Evolutionary conservation across 2,329 filamentous ascomycete genomes (phyloP), one percentile per base, ranked within the genome.

Genomic region (Fusarium guadeloupense): DNA sequence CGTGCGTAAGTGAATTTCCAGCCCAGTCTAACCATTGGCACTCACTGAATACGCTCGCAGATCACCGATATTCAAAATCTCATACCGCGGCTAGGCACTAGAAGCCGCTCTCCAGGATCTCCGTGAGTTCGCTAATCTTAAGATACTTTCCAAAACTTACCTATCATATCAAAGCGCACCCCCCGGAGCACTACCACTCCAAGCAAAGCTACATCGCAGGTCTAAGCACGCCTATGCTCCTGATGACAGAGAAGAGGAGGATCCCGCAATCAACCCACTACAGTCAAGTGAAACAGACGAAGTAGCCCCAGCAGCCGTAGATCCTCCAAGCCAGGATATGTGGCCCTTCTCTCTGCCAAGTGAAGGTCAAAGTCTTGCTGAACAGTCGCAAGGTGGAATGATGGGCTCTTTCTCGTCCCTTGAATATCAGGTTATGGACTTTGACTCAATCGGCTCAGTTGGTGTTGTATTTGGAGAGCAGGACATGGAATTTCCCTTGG

Each of bases 171-270:
- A 16, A 1, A 47, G 46, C 6, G 25, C 30, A 0, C 49, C 42
- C 0, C 20, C 46, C 0, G 44, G 47, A 0, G n/a, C 39, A 1
- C 9, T 65, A 1, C 43, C 35, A 0, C 8, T 42, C 0, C 64
- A 64, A 1, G 52, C 59, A 3, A 68, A 56, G 1, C 17, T 68
- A 0, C 65, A 68, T 10, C 61, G 66, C 2, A 57, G 66, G 6
- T 68, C 66, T 2, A 68, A 65, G 20, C 42, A 67, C 33, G 65
- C 53, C 0, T 64, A 45, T 19, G 63, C 60, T 0, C 57, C 62
- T 4, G 52, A 56, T 0, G 62, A 62, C 7, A 54, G 64, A 8
- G 63, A 68, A 3, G 54, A 62, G 3, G 12, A 39, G 4, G 63
- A 63, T 0, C 59, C 65, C 0, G 49, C 50, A 0, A 2, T 65